Evolutionary conservation across 2,329 filamentous ascomycete genomes (phyloP).

Genomic region (Drechslerella dactyloides): DNA sequence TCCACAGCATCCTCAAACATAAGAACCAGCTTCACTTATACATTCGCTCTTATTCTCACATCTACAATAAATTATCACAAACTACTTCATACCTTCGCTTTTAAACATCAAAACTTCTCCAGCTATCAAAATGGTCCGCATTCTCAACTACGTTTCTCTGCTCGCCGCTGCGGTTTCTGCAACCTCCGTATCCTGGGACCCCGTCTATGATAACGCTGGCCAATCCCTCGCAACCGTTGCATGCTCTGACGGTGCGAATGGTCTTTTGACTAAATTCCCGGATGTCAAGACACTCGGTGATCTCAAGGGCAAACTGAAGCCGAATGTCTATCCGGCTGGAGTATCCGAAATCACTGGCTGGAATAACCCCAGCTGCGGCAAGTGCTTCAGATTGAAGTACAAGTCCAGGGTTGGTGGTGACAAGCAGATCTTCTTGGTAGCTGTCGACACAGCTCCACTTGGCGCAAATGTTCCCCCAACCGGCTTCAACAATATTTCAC

Average conservation of each 20-base stretch:
- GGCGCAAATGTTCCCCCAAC: too few species aligned
- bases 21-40: slow-evolving; percentile 27
- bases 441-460: too few species aligned
- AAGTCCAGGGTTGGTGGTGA: too few species aligned
- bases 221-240: slow-evolving; percentile 19
- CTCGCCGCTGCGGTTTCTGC: slow-evolving; percentile 24
- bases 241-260: slow-evolving; percentile 38
- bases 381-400: slow-evolving; percentile 63
- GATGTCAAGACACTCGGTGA: background rate
- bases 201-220: slow-evolving; percentile 11
- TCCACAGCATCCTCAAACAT: slow-evolving; percentile 21
- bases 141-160: slow-evolving; percentile 17
- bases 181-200: slow-evolving; percentile 24
- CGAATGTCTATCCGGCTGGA: slow-evolving; percentile 62
- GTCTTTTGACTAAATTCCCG: slow-evolving; percentile 25
- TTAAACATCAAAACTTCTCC: slow-evolving; percentile 15
- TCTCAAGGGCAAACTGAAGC: slow-evolving; percentile 27
- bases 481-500: too few species aligned
- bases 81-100: slow-evolving; percentile 1
- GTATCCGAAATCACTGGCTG: slow-evolving; percentile 63
- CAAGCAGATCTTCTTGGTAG: too few species aligned
- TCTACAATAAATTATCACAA: background rate
- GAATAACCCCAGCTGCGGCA: slow-evolving; percentile 66
- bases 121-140: slow-evolving; percentile 41
- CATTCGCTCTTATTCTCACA: slow-evolving; percentile 17